phyloP scores from a whole-genome alignment of 2,329 filamentous ascomycete genomes.

The Lecanicillium sp. region DNA sequence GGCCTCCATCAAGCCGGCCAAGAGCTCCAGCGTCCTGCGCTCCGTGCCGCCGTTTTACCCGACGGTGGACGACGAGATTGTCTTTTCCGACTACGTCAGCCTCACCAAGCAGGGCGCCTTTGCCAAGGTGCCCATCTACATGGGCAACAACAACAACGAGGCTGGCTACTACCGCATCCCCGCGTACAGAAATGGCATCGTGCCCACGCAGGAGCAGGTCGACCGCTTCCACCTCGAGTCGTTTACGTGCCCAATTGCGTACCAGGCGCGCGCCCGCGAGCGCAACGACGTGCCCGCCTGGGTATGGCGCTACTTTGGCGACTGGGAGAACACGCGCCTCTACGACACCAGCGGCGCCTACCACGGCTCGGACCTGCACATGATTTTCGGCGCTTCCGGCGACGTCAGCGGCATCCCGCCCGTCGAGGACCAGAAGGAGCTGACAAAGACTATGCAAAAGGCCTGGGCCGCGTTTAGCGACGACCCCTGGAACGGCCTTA shows the following conservation, averaged over 20 bases:
- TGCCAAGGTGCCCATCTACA: conserved; percentile 31
- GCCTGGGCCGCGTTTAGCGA: conserved; percentile 33
- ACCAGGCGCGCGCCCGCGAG: conserved; percentile 27
- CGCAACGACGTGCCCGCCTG: conserved; percentile 29
- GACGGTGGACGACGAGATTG: conserved; percentile 27
- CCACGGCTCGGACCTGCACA: conserved; percentile 39
- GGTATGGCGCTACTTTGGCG: conserved; percentile 39
- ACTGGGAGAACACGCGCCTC: conserved; percentile 40
- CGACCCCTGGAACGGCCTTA: conserved; percentile 27
- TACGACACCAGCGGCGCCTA: conserved; percentile 39
- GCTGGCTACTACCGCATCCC: conserved; percentile 38
- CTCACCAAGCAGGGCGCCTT: conserved; percentile 27
- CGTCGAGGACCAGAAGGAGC: conserved; percentile 18
- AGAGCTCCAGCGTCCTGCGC: conserved; percentile 26
- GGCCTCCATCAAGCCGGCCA: conserved; percentile 21
- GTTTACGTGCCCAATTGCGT: conserved; percentile 36
- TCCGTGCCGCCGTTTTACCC: conserved; percentile 34
- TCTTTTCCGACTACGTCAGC: conserved; percentile 32
- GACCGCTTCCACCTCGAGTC: conserved; percentile 32
- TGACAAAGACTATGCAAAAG: conserved; percentile 28
- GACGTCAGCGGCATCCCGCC: conserved; percentile 30
- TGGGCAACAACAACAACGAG: conserved; percentile 37
- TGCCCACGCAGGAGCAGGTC: conserved; percentile 29
- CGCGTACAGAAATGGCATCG: conserved; percentile 29
- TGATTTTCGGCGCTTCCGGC: conserved; percentile 34